Base-by-base conservation (phyloP, 371 early-diverging fungal species). In the Entomophthora muscae region DNA sequence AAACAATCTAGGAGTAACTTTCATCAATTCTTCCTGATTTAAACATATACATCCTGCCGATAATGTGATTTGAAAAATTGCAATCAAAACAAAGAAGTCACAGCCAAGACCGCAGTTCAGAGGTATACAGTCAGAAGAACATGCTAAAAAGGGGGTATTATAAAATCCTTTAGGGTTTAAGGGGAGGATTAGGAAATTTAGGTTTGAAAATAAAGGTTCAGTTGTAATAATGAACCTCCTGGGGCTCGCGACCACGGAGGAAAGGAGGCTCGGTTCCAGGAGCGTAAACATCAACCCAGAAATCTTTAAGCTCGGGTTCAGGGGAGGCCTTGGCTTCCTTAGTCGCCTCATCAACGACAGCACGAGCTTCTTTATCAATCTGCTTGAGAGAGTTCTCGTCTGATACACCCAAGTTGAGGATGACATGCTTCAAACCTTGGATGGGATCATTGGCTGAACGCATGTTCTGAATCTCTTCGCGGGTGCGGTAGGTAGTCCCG, bases 391-490 rank as follows among this genome's bases (percentile, higher is more conserved):
- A 91, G 57, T 83, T 89, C 75, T 97, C 96, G 32, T 85, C 79
- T 59, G 82, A 77, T 61, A 85, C 70, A 64, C 75, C 79, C 63
- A 71, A 55, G 61, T 89, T 86, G 54, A 95, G 65, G 61, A 95
- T 71, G 27, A 86, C 75, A 61, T 84, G 78, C 81, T 89, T 89
- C 72, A 93, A 75, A 22, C 91, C 91, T 65, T 84, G 93, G 76
- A 97, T 93, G 56, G 93, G 89, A 73, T 95, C 96, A 66, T 83
- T 83, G 69, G 85, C 88, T 63, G 86, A 85, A 33, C 96, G 85
- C 95, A 95, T 95, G 73, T 92, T 84, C 77, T 94, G 91, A 66
- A 97, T 89, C 77, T 97, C 95, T 76, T 95, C 95, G 73, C 96
- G 88, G 67, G 95, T 91, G 68, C 95, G 89, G 85, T 95, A 97